Conservation (phyloP, 768 basidiomycete species). For the Serendipita sp. region DNA sequence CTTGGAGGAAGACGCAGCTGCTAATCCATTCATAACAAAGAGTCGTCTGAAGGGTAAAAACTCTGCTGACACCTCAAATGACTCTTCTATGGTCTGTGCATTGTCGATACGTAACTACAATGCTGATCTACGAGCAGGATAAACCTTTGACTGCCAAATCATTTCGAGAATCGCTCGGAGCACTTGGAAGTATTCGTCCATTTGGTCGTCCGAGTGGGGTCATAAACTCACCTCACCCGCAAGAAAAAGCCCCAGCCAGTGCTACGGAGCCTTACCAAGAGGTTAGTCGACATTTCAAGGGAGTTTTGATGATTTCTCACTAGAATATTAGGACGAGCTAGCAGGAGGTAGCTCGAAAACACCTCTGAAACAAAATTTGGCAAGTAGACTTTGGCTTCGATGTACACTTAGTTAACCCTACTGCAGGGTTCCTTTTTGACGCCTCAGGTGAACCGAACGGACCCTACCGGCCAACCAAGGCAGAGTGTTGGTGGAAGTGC, state of each 20-base stretch:
- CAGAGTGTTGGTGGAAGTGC: not conserved
- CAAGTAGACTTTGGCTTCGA: not conserved
- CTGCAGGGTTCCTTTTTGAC: not conserved
- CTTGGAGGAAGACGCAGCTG: not conserved
- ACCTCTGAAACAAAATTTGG: not conserved
- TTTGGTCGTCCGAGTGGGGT: slow-evolving; percentile 5
- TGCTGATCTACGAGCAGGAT: not conserved
- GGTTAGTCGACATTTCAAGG: too few relatives aligned
- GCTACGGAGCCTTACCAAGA: too few relatives aligned
- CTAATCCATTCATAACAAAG: not conserved
- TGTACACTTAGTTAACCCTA: not conserved
- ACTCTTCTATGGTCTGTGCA: not conserved
- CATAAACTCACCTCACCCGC: not conserved
- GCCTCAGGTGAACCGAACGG: not conserved
- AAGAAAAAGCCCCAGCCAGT: not conserved
- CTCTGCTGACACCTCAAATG: not conserved
- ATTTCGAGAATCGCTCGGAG: not conserved
- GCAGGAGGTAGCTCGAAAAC: too few relatives aligned
- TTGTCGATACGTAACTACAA: not conserved
- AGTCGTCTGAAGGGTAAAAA: not conserved
- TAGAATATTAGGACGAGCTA: too few relatives aligned
- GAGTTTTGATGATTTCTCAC: too few relatives aligned
- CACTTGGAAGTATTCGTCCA: not conserved
- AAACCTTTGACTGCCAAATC: not conserved
- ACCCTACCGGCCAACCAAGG: not conserved